Evolutionary conservation across 495 filamentous ascomycete genomes (phyloP).

Genomic region (Cudoniella acicularis): DNA sequence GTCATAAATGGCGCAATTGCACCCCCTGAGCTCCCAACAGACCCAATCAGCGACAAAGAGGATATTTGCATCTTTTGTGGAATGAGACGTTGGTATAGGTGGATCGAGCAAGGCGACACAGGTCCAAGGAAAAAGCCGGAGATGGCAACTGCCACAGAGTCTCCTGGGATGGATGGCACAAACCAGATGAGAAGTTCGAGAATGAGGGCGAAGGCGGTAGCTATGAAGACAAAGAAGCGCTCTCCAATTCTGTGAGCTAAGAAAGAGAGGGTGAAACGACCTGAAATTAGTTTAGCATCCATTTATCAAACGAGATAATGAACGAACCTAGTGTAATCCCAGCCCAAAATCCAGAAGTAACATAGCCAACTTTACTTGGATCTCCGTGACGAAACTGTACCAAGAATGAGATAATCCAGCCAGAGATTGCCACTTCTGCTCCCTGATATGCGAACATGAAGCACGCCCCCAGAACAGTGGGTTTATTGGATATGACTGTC

Average conservation of each 20-base stretch:
- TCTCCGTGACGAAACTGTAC: conserved; percentile 64
- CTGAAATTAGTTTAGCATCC: conserved; percentile 33
- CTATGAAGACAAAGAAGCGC: conserved; percentile 56
- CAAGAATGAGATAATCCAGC: conserved; percentile 79
- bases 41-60: conserved; percentile 61
- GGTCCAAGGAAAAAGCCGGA: conserved; percentile 75
- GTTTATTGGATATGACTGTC: conserved; percentile 44
- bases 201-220: conserved; percentile 52
- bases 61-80: conserved; percentile 59
- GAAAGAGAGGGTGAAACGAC: conserved; percentile 62
- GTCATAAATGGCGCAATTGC: conserved; percentile 71
- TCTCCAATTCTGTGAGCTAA: conserved; percentile 62
- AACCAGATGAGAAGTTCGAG: conserved; percentile 74
- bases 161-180: conserved; percentile 64
- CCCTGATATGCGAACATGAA: conserved; percentile 83
- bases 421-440: conserved; percentile 72
- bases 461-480: conserved; percentile 62
- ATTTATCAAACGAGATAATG: background rate
- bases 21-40: conserved; percentile 71
- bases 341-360: conserved; percentile 78
- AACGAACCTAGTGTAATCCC: conserved; percentile 54
- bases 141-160: conserved; percentile 63
- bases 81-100: conserved; percentile 59
- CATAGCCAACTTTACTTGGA: conserved; percentile 67
- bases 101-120: conserved; percentile 64